Evolutionary conservation across 257 asterid species (phyloP), one percentile per base, ranked within the genome.

Genomic region (Jaltomata sinuosa): DNA sequence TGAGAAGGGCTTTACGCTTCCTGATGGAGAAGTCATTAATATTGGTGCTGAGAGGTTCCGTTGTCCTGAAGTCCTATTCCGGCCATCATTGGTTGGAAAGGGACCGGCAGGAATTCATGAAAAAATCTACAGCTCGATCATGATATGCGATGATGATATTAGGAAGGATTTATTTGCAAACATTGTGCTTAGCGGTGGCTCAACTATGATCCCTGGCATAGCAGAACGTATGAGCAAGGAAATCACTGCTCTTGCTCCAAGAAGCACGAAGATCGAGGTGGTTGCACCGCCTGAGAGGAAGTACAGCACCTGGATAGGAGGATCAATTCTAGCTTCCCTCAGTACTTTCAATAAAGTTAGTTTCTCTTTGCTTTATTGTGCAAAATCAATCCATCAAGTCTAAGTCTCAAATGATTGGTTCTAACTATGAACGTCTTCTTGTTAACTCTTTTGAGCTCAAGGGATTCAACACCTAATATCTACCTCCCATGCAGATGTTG

Each of bases 21-120:
- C 55, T 38, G 42, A 40, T 57, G 29, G 76, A 64, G 18, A 64
- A 25, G 47, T 59, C 27, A n/a, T 42, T 76, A 83, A 59, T 8
- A 19, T 72, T 50, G 82, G 34, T 14, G 40, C 74, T 11, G 83
- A 40, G 53, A 83, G 86, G 74, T 83, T 83, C 57, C 31, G 76
- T 11, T 67, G 85, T 16, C 80, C 69, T 27, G 81, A 67, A 68
- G 68, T 38, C 40, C 69, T 83, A 12, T 83, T 83, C 81, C 86
- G 72, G 57, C 81, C 81, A 36, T 52, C 85, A 52, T 36, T 69
- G 21, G 34, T 54, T 69, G 47, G 68, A n/a, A 83, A 25, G 81
- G 76, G 50, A 67, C 40, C 47, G 29, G 16, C 49, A 31, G 76
- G 83, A 25, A 25, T 83, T 72, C 86, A 83, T 55, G 83, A 72